phyloP scores from a whole-genome alignment of 139 green algal species.

The Chlorella sp. region DNA sequence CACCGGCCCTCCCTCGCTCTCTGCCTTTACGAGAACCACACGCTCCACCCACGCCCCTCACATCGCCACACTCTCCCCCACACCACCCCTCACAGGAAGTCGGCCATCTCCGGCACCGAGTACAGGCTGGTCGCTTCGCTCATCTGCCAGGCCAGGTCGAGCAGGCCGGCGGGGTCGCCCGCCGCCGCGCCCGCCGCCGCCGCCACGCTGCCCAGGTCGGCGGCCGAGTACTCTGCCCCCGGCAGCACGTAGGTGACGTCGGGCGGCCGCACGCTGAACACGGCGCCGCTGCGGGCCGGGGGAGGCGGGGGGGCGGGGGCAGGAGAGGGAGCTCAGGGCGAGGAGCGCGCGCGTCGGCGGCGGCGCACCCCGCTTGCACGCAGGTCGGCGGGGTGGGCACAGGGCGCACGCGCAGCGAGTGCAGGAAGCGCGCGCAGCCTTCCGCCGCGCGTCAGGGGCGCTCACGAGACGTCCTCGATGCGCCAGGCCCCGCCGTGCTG shows the following conservation, averaged over 20 bases:
- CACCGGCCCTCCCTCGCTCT: too few species aligned
- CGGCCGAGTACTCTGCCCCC: neutral
- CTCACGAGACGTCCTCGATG: constrained; percentile 9
- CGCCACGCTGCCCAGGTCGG: neutral
- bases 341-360: too few species aligned
- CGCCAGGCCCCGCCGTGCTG: constrained; percentile 4
- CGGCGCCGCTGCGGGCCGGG: constrained; percentile 7
- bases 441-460: too few species aligned
- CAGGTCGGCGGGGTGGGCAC: too few species aligned
- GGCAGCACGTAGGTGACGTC: constrained; percentile 28
- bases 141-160: constrained; percentile 31
- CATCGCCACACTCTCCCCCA: too few species aligned
- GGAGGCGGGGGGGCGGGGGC: neutral
- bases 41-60: too few species aligned
- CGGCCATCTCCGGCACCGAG: constrained; percentile 41
- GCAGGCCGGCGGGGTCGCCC: neutral
- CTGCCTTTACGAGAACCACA: too few species aligned
- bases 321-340: too few species aligned
- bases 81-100: constrained; percentile 46
- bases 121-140: constrained; percentile 13
- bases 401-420: too few species aligned
- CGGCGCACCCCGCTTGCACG: too few species aligned
- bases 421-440: too few species aligned
- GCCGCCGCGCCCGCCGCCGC: neutral
- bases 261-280: neutral